Evolutionary conservation across 164 flowering plant genomes (phyloP).

Genomic region (Aristolochia contorta): DNA sequence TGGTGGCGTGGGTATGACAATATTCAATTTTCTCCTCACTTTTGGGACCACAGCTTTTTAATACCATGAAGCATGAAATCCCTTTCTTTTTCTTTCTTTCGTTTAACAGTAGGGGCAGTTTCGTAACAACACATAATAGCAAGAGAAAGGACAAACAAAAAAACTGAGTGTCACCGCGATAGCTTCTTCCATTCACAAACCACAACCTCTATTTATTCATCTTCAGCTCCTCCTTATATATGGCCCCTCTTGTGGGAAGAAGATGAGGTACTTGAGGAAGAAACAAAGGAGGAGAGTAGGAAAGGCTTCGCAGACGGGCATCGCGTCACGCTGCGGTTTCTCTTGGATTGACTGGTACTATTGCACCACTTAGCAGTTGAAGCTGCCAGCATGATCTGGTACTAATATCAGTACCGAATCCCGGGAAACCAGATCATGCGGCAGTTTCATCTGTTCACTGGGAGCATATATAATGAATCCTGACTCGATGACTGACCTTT

Average conservation of each 20-base stretch:
- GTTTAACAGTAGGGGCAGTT: not conserved
- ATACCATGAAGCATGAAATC: not conserved
- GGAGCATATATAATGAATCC: conserved; percentile 19
- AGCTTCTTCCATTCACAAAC: not conserved
- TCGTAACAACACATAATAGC: not conserved
- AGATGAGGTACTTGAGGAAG: conserved; percentile 1
- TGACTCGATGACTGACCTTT: too few relatives aligned
- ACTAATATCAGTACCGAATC: conserved; percentile 13
- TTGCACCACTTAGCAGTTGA: conserved; percentile 50
- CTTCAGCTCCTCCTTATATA: conserved; percentile 5
- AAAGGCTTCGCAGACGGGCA: too few relatives aligned
- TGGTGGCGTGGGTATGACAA: conserved; percentile 23
- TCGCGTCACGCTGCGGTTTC: not conserved
- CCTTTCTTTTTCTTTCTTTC: not conserved
- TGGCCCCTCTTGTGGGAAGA: conserved; percentile 5
- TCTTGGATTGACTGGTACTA: conserved; percentile 3
- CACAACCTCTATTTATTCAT: conserved; percentile 1
- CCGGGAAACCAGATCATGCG: conserved; percentile 56
- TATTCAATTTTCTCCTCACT: conserved; percentile 41
- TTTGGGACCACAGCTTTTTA: conserved; percentile 39
- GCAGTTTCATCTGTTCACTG: conserved; percentile 62
- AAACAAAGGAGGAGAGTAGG: not conserved
- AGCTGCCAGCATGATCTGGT: conserved; percentile 96
- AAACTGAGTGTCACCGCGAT: not conserved
- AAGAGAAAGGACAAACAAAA: not conserved